Percentiles rank a stretch among this genome's conserved stretches.
Evolutionary conservation across 208 protist species (phyloP).

Genomic region (Wallacemonas sp.): DNA sequence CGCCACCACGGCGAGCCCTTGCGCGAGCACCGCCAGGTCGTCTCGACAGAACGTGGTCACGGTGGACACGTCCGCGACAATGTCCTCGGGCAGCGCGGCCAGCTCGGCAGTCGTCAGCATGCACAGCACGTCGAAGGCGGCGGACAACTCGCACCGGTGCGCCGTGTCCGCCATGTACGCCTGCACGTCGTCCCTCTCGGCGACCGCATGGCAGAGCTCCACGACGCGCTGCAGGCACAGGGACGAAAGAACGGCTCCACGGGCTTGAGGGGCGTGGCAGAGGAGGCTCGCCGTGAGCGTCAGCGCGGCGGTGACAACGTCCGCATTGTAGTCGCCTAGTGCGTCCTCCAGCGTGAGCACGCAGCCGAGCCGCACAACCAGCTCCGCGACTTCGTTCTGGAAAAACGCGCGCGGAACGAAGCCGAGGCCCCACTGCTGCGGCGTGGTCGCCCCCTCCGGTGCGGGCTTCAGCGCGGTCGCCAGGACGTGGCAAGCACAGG

Average conservation of each 20-base stretch:
- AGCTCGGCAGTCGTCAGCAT: constrained; percentile 8
- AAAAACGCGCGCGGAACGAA: constrained; percentile 12
- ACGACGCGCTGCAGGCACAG: constrained; percentile 25
- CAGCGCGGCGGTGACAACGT: constrained; percentile 31
- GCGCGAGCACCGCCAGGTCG: constrained; percentile 23
- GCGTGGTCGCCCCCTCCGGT: no score
- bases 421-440: not conserved
- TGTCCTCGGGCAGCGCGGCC: not conserved
- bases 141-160: not conserved
- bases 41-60: constrained; percentile 43
- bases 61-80: constrained; percentile 27
- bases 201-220: constrained; percentile 19
- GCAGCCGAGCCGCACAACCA: constrained; percentile 28
- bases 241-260: constrained; percentile 29
- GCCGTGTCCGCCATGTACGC: not conserved
- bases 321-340: constrained; percentile 37
- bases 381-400: constrained; percentile 25
- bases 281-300: constrained; percentile 24
- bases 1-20: constrained; percentile 39
- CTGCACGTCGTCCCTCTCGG: constrained; percentile 22
- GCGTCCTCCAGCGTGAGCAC: constrained; percentile 39
- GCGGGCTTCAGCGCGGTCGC: not conserved
- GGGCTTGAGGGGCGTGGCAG: constrained; percentile 11
- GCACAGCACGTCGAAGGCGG: not conserved
- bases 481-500: constrained; percentile 5